Evolutionary conservation across 225 moss, liverwort and hornwort species (phyloP).

Genomic region (Bryoerythrophyllum caledonicum): DNA sequence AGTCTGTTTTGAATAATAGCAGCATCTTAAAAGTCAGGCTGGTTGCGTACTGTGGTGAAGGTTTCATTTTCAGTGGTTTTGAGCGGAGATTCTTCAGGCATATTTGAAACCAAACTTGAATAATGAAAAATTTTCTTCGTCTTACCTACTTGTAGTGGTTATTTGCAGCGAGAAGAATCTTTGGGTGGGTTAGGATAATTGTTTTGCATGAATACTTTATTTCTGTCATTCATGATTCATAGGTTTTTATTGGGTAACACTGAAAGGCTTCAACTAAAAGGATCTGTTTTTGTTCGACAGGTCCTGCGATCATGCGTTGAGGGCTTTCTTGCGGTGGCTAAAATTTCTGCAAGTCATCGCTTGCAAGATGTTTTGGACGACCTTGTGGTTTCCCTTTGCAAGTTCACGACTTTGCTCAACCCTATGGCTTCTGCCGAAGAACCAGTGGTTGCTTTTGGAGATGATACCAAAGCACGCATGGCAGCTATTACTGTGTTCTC

Average conservation of each 20-base stretch:
- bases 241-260: background rate
- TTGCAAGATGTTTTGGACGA: constrained; percentile 99
- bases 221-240: constrained; percentile 13
- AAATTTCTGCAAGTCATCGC: constrained; percentile 94
- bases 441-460: constrained; percentile 96
- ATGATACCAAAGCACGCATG: constrained; percentile 99
- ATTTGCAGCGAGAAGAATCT: constrained; percentile 5
- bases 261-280: constrained; percentile 21
- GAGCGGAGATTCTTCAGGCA: constrained; percentile 17
- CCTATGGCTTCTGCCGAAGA: constrained; percentile 95
- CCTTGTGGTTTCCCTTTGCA: constrained; percentile 97
- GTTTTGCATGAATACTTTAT: background rate
- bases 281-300: constrained; percentile 34
- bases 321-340: constrained; percentile 95
- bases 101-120: background rate
- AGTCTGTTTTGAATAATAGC: constrained; percentile 4
- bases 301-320: constrained; percentile 86
- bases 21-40: constrained; percentile 5
- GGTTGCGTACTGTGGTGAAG: constrained; percentile 18
- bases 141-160: constrained; percentile 9
- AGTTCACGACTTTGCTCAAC: constrained; percentile 96
- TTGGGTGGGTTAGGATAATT: constrained; percentile 12
- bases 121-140: background rate
- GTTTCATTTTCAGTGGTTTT: constrained; percentile 24
- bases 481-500: constrained; percentile 97